Evolutionary conservation across 2,329 filamentous ascomycete species (phyloP).

Genomic region (Aspergillus pseudonomiae): DNA sequence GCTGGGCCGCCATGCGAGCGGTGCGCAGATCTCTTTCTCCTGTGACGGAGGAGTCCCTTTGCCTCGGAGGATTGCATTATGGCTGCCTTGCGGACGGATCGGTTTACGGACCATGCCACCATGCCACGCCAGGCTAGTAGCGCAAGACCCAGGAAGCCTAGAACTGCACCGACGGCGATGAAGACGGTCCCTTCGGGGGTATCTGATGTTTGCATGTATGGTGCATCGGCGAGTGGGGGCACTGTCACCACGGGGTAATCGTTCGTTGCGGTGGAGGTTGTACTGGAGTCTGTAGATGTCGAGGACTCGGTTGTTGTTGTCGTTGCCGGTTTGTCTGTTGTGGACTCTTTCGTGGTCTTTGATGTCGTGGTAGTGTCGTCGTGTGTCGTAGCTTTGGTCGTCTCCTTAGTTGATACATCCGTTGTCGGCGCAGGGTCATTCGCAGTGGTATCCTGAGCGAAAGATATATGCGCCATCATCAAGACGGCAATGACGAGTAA

Average conservation of each 20-base stretch:
- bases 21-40: constrained; percentile 39
- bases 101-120: constrained; percentile 87
- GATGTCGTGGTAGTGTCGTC: constrained; percentile 23
- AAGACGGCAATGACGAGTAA: constrained; percentile 21
- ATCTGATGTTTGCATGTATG: constrained; percentile 86
- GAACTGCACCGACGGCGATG: constrained; percentile 85
- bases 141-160: constrained; percentile 80
- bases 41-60: constrained; percentile 64
- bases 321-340: constrained; percentile 13
- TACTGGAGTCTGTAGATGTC: constrained; percentile 20
- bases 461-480: constrained; percentile 19
- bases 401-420: constrained; percentile 22
- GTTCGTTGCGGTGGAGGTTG: constrained; percentile 52
- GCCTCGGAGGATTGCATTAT: constrained; percentile 72
- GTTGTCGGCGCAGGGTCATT: constrained; percentile 22
- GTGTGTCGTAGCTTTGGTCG: constrained; percentile 23
- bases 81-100: constrained; percentile 85
- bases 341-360: constrained; percentile 24
- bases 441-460: constrained; percentile 19
- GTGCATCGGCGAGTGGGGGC: constrained; percentile 80
- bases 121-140: constrained; percentile 86
- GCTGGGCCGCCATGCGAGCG: constrained; percentile 24
- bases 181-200: constrained; percentile 94
- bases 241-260: constrained; percentile 71
- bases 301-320: constrained; percentile 30